Percentiles rank a stretch among this genome's conserved stretches.
phyloP scores from a whole-genome alignment of 441 rosid species.

The Erodium texanum region DNA sequence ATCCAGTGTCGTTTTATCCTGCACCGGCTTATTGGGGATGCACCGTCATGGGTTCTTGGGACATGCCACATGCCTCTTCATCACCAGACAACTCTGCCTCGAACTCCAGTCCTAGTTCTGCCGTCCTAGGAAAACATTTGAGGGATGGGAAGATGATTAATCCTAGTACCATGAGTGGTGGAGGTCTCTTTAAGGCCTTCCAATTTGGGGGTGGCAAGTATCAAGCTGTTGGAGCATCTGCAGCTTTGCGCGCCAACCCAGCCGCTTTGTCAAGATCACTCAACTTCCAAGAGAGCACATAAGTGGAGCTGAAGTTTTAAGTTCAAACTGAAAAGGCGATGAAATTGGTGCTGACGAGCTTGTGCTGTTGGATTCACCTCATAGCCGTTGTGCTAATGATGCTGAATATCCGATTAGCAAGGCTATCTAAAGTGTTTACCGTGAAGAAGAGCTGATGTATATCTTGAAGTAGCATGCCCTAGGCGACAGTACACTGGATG shows the following conservation, averaged over 20 bases:
- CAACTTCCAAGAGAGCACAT: constrained; percentile 40
- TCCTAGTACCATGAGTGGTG: constrained; percentile 17
- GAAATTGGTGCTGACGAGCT: background rate
- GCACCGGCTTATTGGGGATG: constrained; percentile 2
- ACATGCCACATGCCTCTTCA: constrained; percentile 21
- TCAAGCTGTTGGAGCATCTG: constrained; percentile 28
- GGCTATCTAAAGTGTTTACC: no score
- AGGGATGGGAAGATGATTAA: constrained; percentile 28
- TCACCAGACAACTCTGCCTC: constrained; percentile 2
- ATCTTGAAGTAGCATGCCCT: background rate
- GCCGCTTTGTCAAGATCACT: constrained; percentile 47
- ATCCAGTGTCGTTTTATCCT: constrained; percentile 4
- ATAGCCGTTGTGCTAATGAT: background rate
- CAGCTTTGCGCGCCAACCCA: constrained; percentile 45
- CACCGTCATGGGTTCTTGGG: background rate
- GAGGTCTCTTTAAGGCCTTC: constrained; percentile 9
- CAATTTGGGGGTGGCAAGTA: constrained; percentile 22
- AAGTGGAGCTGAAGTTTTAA: background rate
- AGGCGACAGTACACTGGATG: no score
- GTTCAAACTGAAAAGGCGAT: background rate
- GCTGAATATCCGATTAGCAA: no score
- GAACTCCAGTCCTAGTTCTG: constrained; percentile 9
- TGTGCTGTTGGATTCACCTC: background rate
- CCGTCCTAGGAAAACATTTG: constrained; percentile 33
- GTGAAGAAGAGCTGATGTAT: background rate